Conservation (phyloP, 352 stramenopile species). For the Pelagophyceae sp. region DNA sequence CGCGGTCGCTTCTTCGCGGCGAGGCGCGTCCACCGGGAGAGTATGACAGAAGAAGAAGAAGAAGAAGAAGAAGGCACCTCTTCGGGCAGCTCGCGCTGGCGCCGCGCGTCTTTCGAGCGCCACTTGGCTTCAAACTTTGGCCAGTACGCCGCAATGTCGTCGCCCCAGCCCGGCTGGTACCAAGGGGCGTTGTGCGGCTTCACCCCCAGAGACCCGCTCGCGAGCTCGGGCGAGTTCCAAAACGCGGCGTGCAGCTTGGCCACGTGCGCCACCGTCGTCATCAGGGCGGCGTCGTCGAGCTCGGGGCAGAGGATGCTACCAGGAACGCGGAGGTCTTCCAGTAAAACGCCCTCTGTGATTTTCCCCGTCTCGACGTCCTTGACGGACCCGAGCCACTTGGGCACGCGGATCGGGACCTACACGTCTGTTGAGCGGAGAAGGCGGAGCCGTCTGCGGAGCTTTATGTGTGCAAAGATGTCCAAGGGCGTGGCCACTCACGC, state of each 20-base stretch:
- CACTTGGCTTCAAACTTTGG: background rate
- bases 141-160: slow-evolving; percentile 7
- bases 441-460: too few relatives aligned
- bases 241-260: slow-evolving; percentile 10
- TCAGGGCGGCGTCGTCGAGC: background rate
- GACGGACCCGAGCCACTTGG: slow-evolving; percentile 6
- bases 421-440: too few relatives aligned
- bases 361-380: slow-evolving; percentile 2
- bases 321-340: slow-evolving; percentile 7
- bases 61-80: too few relatives aligned
- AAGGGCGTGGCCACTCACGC: too few relatives aligned
- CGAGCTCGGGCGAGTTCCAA: slow-evolving; percentile 12
- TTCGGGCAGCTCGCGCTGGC: background rate
- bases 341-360: background rate
- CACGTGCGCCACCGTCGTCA: background rate
- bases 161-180: slow-evolving; percentile 17
- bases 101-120: background rate
- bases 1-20: too few relatives aligned
- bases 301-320: background rate
- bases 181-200: slow-evolving; percentile 13
- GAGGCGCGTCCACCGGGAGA: too few relatives aligned
- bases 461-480: too few relatives aligned
- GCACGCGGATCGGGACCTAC: slow-evolving; percentile 9
- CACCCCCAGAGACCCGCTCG: background rate
- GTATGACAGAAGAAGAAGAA: too few relatives aligned